Evolutionary conservation across 441 rosid species (phyloP).

Genomic region (Raphanus hybrid): DNA sequence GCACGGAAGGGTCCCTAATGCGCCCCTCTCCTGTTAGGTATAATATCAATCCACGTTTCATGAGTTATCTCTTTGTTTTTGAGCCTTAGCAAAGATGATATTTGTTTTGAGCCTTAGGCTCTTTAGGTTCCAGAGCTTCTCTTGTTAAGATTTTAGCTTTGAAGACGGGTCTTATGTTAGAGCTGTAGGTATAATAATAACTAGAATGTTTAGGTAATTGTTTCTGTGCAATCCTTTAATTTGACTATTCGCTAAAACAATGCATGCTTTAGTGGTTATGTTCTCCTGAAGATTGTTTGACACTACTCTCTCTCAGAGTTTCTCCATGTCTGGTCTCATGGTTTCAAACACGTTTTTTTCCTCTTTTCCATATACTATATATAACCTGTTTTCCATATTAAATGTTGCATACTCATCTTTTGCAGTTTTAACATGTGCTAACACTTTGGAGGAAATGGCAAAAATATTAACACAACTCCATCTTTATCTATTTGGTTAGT

Average conservation of each 20-base stretch:
- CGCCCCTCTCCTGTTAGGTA: conserved; percentile 82
- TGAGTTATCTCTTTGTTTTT: no score
- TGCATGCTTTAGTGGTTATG: neutral
- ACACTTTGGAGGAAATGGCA: conserved; percentile 15
- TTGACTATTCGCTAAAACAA: neutral
- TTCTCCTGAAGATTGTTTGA: conserved; percentile 4
- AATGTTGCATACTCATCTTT: conserved; percentile 14
- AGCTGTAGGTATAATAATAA: neutral
- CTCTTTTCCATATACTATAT: neutral
- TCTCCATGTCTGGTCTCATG: conserved; percentile 16
- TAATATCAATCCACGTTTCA: neutral
- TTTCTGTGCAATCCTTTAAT: neutral
- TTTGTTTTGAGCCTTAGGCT: neutral
- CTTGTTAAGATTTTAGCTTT: conserved; percentile 17
- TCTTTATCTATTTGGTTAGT: neutral
- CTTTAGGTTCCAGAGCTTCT: neutral
- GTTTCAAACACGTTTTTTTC: neutral
- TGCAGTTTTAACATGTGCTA: conserved; percentile 23
- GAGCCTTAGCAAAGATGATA: neutral
- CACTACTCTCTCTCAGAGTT: neutral
- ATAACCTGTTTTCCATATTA: neutral
- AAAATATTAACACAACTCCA: neutral
- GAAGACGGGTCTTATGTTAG: conserved; percentile 10
- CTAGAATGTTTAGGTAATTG: neutral
- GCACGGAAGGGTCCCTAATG: conserved; percentile 66